Percentiles rank a stretch among this genome's conserved stretches.
Evolutionary conservation across 768 basidiomycete genomes (phyloP).

Genomic region (Amanita polypyramis): DNA sequence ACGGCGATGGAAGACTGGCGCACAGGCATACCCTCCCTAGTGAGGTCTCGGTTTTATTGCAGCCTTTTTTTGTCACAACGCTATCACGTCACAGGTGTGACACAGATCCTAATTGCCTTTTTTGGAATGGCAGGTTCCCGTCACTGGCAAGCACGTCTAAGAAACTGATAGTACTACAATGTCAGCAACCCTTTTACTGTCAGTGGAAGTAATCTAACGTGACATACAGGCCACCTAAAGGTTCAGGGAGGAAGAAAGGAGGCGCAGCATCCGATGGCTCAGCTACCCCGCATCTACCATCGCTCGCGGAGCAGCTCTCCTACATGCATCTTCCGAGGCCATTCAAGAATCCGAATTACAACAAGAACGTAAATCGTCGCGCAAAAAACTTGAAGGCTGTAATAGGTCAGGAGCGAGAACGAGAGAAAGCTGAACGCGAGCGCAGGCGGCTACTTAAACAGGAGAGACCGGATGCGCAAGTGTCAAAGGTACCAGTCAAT

Average conservation of each 20-base stretch:
- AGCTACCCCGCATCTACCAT: constrained; percentile 30
- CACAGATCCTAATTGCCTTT: too few relatives aligned
- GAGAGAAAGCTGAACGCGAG: constrained; percentile 61
- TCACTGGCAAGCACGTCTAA: too few relatives aligned
- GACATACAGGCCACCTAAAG: constrained; percentile 33
- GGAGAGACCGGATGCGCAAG: constrained; percentile 30
- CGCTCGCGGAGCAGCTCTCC: constrained; percentile 55
- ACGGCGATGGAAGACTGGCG: not conserved
- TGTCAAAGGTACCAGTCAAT: not conserved
- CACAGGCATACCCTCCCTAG: not conserved
- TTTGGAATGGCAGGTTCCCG: too few relatives aligned
- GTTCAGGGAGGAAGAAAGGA: constrained; percentile 27
- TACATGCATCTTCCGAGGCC: constrained; percentile 60
- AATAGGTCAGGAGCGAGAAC: constrained; percentile 68
- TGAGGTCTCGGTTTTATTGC: not conserved
- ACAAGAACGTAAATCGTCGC: constrained; percentile 59
- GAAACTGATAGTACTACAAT: too few relatives aligned
- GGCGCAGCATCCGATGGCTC: constrained; percentile 30
- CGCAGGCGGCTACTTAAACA: constrained; percentile 25
- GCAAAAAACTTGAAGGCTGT: constrained; percentile 77
- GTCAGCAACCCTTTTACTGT: not conserved
- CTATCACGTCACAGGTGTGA: not conserved
- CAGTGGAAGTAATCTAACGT: not conserved
- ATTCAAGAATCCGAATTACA: constrained; percentile 68
- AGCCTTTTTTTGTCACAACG: not conserved